A percentile compares a stretch with the other conserved stretches of the same genome.
Evolutionary conservation across 1,139 yeast genomes (phyloP).

Genomic region (Yamadazyma conglobata): DNA sequence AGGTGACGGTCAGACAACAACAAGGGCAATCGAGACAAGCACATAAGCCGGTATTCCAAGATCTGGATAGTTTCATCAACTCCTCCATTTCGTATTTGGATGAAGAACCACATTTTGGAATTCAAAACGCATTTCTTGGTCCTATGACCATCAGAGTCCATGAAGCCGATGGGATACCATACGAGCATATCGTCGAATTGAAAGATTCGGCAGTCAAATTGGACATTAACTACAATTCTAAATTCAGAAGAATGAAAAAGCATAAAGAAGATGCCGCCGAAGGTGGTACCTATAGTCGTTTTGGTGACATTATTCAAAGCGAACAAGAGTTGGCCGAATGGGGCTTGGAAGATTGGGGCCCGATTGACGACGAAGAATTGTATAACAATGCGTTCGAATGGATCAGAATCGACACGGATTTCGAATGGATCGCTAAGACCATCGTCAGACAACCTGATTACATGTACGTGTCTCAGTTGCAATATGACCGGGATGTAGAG

Average conservation of each 20-base stretch:
- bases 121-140: conserved; percentile 63
- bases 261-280: conserved; percentile 40
- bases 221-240: conserved; percentile 93
- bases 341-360: conserved; percentile 72
- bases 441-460: conserved; percentile 88
- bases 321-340: conserved; percentile 64
- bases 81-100: conserved; percentile 44
- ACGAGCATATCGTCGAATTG: conserved; percentile 92
- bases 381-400: conserved; percentile 92
- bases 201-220: conserved; percentile 82
- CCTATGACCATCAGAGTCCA: conserved; percentile 97
- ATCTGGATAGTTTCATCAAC: conserved; percentile 37
- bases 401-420: conserved; percentile 95
- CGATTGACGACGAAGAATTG: conserved; percentile 60
- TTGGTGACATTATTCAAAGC: conserved; percentile 74
- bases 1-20: conserved; percentile 89
- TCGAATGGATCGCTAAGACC: conserved; percentile 89
- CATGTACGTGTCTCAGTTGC: conserved; percentile 91
- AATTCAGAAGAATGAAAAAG: conserved; percentile 72
- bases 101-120: conserved; percentile 34
- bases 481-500: conserved; percentile 93
- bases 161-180: conserved; percentile 99
- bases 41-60: conserved; percentile 13
- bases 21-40: conserved; percentile 58
- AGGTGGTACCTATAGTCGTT: conserved; percentile 49